Conservation (phyloP, 148 eudicot genomes). For the Rhododendron vialii region DNA sequence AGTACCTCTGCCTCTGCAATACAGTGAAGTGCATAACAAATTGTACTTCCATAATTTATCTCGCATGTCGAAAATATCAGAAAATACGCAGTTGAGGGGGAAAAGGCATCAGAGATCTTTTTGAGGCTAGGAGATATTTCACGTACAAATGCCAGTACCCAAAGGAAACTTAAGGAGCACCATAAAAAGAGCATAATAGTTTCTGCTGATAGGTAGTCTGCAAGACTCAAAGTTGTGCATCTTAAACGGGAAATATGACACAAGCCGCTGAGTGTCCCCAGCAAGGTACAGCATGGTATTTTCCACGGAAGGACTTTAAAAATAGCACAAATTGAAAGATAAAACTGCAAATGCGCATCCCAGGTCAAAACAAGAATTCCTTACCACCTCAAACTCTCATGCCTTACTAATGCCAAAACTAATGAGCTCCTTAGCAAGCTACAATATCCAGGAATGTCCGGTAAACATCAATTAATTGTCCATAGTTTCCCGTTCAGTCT, state of each 20-base stretch:
- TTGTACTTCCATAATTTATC: background rate
- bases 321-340: background rate
- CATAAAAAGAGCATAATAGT: background rate
- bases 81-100: background rate
- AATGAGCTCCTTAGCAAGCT: background rate
- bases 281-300: background rate
- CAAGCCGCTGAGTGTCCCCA: background rate
- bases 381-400: background rate
- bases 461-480: background rate
- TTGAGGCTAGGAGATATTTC: background rate
- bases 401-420: background rate
- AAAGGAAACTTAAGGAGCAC: background rate
- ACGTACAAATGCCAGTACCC: background rate
- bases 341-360: background rate
- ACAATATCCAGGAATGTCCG: background rate
- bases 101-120: background rate
- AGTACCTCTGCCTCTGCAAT: slow-evolving; percentile 74
- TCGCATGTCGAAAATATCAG: background rate
- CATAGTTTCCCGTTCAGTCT: background rate
- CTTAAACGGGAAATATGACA: background rate
- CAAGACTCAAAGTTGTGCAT: background rate
- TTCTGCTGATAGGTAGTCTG: background rate
- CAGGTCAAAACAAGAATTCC: background rate
- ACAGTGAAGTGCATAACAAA: slow-evolving; percentile 12
- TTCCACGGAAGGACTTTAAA: background rate